A percentile compares a stretch with the other conserved stretches of the same genome.
phyloP scores from a whole-genome alignment of 257 asterid species.

The Solanum chmielewskii region DNA sequence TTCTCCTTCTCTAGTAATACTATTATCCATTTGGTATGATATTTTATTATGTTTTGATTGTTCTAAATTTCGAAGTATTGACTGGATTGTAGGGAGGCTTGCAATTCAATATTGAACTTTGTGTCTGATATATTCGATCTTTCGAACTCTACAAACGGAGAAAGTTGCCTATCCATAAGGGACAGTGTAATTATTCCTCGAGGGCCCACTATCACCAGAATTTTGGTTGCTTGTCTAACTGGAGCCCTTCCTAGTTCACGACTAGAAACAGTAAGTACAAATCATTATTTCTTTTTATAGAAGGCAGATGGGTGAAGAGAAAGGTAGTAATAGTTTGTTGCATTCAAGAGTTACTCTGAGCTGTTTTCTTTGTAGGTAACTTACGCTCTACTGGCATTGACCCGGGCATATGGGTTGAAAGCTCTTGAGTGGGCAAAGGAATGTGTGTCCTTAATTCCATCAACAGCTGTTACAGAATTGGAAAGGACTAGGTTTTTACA shows the following conservation, averaged over 20 bases:
- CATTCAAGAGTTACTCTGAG: constrained; percentile 3
- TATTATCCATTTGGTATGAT: neutral
- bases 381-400: constrained; percentile 62
- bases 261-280: constrained; percentile 58
- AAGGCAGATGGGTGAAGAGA: neutral
- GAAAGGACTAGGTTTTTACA: constrained; percentile 73
- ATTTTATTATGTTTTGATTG: neutral
- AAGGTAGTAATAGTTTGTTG: neutral
- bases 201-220: constrained; percentile 62
- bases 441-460: constrained; percentile 65
- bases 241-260: constrained; percentile 97
- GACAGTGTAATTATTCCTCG: constrained; percentile 76
- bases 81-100: constrained; percentile 83
- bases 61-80: neutral
- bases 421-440: constrained; percentile 84
- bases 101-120: constrained; percentile 78
- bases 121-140: constrained; percentile 75
- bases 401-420: constrained; percentile 61
- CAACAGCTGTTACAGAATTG: constrained; percentile 67
- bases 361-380: constrained; percentile 41
- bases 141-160: constrained; percentile 59
- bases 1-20: neutral
- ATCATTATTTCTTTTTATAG: neutral
- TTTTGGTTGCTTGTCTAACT: constrained; percentile 72
- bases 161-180: constrained; percentile 50